Base-by-base conservation (phyloP, 139 green algal genomes). In the Dunaliella sp. region DNA sequence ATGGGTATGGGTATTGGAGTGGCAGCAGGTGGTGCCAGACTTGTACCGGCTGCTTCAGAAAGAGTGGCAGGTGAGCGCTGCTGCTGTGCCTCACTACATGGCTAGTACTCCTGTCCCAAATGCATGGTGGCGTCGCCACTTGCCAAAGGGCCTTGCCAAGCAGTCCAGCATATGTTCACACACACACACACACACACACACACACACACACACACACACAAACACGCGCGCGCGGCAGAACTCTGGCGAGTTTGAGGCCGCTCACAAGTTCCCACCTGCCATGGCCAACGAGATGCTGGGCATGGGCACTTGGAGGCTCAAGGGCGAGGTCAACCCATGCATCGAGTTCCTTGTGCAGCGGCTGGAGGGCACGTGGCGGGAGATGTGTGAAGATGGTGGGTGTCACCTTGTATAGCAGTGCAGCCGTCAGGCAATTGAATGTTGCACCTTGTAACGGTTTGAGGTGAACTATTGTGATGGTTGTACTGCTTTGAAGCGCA, bases 251-350 rank as follows among this genome's bases (percentile, higher is more conserved):
- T n/a, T 38, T 36, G 80, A 89, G 74, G 75, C 82, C 30, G 48
- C 74, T 25, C 38, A 80, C 28, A 36, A 57, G 22, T 59, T 87
- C 12, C 88, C 86, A 0, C 80, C 88, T 0, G 75, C 86, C 24
- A 36, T 91, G 26, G 86, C 88, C 2, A 90, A 87, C 21, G 86
- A 93, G 28, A 86, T 91, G 1, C 83, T 96, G 26, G 89, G 91
- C 30, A 93, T 96, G 89, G 92, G 93, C 57, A 92, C 84, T 0
- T 97, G 94, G 94, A 88, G 94, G 72, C 83, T 97, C 3, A 89
- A 88, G 84, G 86, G 58, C 7, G 33, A 37, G 1, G 81, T 95
- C 58, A 84, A 92, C 82, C 86, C 88, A 7, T 83, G 86, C 2
- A 94, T 96, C 81, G 87, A 91, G 77, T 90, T 89, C 48, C 75